Conservation (phyloP, 192 early-diverging fungal species). For the Coemansia sp. region DNA sequence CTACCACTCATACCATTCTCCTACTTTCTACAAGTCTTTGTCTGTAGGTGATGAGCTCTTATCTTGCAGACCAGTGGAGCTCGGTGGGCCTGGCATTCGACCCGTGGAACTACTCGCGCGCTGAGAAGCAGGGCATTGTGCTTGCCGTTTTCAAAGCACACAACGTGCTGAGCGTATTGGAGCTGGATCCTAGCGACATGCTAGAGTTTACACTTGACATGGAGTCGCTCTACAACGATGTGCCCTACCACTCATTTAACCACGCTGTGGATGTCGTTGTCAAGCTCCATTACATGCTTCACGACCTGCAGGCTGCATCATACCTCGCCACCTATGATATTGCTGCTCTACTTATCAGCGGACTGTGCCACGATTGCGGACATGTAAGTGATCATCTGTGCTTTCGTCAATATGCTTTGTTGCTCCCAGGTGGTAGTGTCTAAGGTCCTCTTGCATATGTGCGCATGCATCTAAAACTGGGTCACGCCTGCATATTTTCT, state of each 20-base stretch:
- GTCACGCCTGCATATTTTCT: no score
- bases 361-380: constrained; percentile 87
- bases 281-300: constrained; percentile 77
- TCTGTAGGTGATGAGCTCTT: constrained; percentile 45
- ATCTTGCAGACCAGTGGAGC: constrained; percentile 33
- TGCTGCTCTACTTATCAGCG: constrained; percentile 75
- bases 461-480: constrained; percentile 7
- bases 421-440: no score
- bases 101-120: constrained; percentile 62
- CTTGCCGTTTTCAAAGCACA: constrained; percentile 73
- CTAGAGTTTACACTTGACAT: constrained; percentile 86
- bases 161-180: constrained; percentile 61
- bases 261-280: constrained; percentile 88
- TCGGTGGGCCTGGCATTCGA: constrained; percentile 55
- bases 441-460: background rate
- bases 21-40: background rate
- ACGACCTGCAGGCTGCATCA: constrained; percentile 63
- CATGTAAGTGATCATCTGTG: constrained; percentile 59
- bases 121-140: constrained; percentile 82
- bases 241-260: constrained; percentile 90
- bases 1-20: background rate
- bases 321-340: constrained; percentile 71
- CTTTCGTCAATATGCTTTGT: no score
- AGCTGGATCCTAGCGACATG: constrained; percentile 63
- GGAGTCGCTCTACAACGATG: constrained; percentile 75